Percentiles rank a stretch among this genome's conserved stretches.
Evolutionary conservation across 2,329 filamentous ascomycete genomes (phyloP).

Genomic region (Orbilia ellipsospora): DNA sequence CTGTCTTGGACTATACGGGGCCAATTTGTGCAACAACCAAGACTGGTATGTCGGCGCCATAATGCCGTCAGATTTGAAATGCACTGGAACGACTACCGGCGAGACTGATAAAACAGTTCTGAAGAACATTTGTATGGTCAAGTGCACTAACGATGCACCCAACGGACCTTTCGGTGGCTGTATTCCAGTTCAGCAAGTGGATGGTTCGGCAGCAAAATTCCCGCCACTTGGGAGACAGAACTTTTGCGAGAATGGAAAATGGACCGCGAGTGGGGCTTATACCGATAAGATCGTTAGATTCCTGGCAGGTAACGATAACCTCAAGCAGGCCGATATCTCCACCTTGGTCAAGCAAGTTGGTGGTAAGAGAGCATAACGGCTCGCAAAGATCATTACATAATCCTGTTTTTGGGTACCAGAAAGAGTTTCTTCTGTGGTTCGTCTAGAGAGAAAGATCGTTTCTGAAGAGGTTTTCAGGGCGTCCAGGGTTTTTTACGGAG

Average conservation of each 20-base stretch:
- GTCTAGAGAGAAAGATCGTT: no score
- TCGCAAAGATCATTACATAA: no score
- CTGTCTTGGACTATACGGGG: slow-evolving; percentile 15
- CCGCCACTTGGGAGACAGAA: slow-evolving; percentile 24
- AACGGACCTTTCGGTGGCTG: slow-evolving; percentile 23
- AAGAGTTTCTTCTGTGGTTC: no score
- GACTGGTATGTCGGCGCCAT: slow-evolving; percentile 20
- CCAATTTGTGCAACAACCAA: slow-evolving; percentile 18
- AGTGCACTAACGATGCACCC: slow-evolving; percentile 8
- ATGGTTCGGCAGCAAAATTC: background rate
- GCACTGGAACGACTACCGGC: slow-evolving; percentile 4
- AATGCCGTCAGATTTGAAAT: slow-evolving; percentile 20
- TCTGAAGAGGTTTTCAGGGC: no score
- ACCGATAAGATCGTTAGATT: slow-evolving; percentile 18
- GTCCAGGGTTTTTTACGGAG: no score
- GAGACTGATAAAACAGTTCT: background rate
- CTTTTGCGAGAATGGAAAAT: slow-evolving; percentile 26
- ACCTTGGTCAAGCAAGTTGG: slow-evolving; percentile 14
- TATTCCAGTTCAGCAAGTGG: slow-evolving; percentile 16
- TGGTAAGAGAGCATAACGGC: background rate
- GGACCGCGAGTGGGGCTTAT: slow-evolving; percentile 7
- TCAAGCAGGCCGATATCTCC: slow-evolving; percentile 28
- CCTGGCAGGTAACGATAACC: slow-evolving; percentile 31
- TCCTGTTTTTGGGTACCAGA: no score
- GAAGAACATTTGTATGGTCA: background rate